Conservation (phyloP, 1,284 basidiomycete species). For the Ustilago bromivora region DNA sequence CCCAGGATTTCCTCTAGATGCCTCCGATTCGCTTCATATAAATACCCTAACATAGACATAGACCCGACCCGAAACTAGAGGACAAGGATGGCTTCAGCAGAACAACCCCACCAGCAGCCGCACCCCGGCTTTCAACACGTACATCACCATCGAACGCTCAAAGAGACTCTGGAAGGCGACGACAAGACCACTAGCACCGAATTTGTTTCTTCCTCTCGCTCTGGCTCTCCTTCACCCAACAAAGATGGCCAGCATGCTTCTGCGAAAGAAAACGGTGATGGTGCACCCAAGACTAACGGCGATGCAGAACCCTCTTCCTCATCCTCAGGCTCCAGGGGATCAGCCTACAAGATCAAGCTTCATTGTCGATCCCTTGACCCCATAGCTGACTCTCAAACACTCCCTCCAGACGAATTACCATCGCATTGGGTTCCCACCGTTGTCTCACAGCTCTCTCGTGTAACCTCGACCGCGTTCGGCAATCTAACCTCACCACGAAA, state of each 20-base stretch:
- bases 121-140: constrained; percentile 3
- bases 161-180: constrained; percentile 11
- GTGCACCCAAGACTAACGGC: not conserved
- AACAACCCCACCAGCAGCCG: constrained; percentile 1
- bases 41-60: not conserved
- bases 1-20: not conserved
- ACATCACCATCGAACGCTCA: constrained; percentile 20
- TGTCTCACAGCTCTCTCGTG: constrained; percentile 32
- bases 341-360: constrained; percentile 30
- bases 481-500: constrained; percentile 13
- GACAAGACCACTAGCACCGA: constrained; percentile 18
- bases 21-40: constrained; percentile 1
- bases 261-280: not conserved
- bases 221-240: constrained; percentile 10
- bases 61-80: not conserved
- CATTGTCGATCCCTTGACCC: constrained; percentile 28
- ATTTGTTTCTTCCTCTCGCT: constrained; percentile 25
- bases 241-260: not conserved
- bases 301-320: constrained; percentile 8
- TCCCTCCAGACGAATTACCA: constrained; percentile 26
- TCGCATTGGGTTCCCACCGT: constrained; percentile 41
- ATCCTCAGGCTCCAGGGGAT: not conserved
- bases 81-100: constrained; percentile 7
- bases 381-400: constrained; percentile 21
- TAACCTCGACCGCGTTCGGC: constrained; percentile 29